Percentiles rank a stretch among this genome's conserved stretches.
Evolutionary conservation across 306 rosid species (phyloP).

Genomic region (Lagenaria siceraria): DNA sequence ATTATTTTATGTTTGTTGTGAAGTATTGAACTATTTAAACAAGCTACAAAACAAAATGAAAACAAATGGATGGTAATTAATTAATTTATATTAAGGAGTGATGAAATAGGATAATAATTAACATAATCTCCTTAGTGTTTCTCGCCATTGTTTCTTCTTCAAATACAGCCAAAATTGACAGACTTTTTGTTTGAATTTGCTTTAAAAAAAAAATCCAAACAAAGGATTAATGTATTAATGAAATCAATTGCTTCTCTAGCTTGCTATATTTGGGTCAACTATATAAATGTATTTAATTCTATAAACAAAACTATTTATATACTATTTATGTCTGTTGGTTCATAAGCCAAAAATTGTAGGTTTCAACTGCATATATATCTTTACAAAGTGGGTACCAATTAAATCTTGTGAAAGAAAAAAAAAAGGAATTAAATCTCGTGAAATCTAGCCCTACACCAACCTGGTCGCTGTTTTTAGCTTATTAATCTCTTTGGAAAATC

Average conservation of each 20-base stretch:
- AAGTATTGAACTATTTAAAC: neutral
- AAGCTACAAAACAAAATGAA: neutral
- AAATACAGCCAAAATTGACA: neutral
- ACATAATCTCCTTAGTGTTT: slow-evolving; percentile 1
- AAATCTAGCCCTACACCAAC: slow-evolving; percentile 8
- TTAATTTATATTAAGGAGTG: neutral
- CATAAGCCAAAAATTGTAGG: neutral
- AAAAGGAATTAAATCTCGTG: neutral
- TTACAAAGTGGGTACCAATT: slow-evolving; percentile 5
- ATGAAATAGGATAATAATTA: neutral
- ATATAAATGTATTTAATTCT: neutral
- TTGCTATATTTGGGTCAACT: slow-evolving; percentile 4
- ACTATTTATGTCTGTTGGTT: neutral
- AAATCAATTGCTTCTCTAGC: neutral
- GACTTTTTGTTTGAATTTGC: neutral
- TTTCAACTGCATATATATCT: neutral
- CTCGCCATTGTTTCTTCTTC: slow-evolving; percentile 9
- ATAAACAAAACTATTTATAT: neutral
- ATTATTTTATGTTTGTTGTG: neutral
- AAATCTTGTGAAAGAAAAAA: neutral
- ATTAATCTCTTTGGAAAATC: neutral
- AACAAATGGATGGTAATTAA: neutral
- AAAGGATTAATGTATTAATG: neutral
- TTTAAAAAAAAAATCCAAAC: neutral
- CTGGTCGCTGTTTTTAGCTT: neutral